Conservation (phyloP, 306 rosid species). For the Dalbergia cochinchinensis region DNA sequence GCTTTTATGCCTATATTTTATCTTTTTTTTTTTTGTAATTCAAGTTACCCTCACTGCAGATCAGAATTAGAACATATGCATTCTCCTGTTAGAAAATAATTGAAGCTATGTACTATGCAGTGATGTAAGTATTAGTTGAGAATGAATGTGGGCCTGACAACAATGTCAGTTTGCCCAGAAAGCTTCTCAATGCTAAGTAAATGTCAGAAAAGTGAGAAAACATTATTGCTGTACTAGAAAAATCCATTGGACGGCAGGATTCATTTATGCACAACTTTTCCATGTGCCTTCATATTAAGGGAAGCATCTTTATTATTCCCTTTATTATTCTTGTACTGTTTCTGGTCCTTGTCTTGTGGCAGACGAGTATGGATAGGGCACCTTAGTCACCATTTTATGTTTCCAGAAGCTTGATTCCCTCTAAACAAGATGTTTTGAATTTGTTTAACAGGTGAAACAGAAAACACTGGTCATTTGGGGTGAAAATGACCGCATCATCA, state of each 20-base stretch:
- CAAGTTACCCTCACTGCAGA: neutral
- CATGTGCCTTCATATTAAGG: constrained; percentile 19
- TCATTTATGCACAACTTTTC: constrained; percentile 30
- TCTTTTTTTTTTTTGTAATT: neutral
- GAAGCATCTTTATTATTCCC: constrained; percentile 4
- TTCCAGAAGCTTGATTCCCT: constrained; percentile 3
- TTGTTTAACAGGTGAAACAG: constrained; percentile 79
- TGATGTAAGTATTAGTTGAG: neutral
- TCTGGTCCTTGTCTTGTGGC: constrained; percentile 31
- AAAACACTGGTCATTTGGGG: constrained; percentile 94
- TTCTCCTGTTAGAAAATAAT: constrained; percentile 1
- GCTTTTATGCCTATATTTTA: neutral
- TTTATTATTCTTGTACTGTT: neutral
- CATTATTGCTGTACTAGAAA: constrained; percentile 5
- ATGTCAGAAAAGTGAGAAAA: constrained; percentile 16
- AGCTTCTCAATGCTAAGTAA: constrained; percentile 18
- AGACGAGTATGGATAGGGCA: neutral
- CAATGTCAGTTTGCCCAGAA: constrained; percentile 15
- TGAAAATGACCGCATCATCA: constrained; percentile 84
- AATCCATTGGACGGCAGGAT: neutral
- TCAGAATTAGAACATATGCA: constrained; percentile 5
- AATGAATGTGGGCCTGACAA: neutral
- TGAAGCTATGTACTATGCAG: neutral
- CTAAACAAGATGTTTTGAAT: constrained; percentile 21
- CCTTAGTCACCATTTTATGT: constrained; percentile 2